A percentile compares a stretch with the other conserved stretches of the same genome.
phyloP scores from a whole-genome alignment of 805 yeast species.

The Yarrowia sp. region DNA sequence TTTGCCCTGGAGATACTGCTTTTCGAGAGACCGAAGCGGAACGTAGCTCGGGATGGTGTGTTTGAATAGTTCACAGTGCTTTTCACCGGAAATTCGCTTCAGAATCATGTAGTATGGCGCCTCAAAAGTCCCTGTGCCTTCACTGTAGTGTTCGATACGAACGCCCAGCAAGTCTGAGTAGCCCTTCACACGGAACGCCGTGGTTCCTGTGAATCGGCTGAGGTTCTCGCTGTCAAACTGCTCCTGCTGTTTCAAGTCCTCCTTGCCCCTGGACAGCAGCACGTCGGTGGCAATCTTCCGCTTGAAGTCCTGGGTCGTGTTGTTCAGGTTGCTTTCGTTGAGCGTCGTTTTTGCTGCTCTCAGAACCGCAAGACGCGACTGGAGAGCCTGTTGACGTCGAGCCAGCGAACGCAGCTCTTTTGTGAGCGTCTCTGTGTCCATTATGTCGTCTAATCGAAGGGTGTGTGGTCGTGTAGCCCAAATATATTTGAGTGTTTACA shows the following conservation, averaged over 20 bases:
- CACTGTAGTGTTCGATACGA: background rate
- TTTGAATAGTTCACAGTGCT: background rate
- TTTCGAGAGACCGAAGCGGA: background rate
- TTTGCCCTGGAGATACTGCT: background rate
- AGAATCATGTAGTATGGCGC: slow-evolving; percentile 17
- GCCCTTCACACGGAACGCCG: slow-evolving; percentile 10
- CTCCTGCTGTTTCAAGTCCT: background rate
- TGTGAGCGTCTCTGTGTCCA: background rate
- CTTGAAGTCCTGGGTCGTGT: background rate
- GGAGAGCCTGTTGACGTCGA: background rate
- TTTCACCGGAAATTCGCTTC: background rate
- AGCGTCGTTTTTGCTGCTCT: background rate
- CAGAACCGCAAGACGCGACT: background rate
- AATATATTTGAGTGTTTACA: too few species aligned
- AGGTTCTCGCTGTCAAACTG: slow-evolving; percentile 5
- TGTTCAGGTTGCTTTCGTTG: background rate
- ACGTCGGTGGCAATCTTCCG: background rate
- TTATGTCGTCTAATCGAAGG: background rate
- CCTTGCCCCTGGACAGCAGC: background rate
- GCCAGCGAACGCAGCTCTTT: background rate
- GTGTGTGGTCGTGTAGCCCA: background rate
- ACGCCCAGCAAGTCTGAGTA: background rate
- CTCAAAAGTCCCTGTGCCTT: background rate
- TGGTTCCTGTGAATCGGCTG: slow-evolving; percentile 8
- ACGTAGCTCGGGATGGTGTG: slow-evolving; percentile 11